Conservation (phyloP, 2,329 filamentous ascomycete genomes). For the Sporothrix variecibatus region DNA sequence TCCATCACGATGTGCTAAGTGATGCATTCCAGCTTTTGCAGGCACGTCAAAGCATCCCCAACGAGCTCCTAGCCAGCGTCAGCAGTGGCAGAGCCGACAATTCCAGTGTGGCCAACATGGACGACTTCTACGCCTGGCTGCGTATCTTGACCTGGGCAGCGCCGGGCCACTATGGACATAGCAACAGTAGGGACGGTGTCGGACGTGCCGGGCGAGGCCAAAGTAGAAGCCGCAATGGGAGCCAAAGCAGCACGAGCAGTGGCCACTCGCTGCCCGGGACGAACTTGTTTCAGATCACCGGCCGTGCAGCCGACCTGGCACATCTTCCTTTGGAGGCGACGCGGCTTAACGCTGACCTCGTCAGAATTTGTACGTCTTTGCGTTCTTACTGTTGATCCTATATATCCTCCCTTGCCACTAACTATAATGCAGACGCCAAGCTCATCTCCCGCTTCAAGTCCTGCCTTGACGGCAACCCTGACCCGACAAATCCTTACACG, state of each 20-base stretch:
- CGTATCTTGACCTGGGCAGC: conserved; percentile 31
- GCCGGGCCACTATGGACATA: conserved; percentile 5
- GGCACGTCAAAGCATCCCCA: conserved; percentile 31
- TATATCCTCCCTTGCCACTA: neutral
- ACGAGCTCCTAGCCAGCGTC: conserved; percentile 21
- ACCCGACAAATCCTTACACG: conserved; percentile 47
- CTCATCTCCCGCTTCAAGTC: conserved; percentile 54
- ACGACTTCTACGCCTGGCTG: conserved; percentile 28
- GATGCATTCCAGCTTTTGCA: conserved; percentile 37
- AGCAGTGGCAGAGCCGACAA: neutral
- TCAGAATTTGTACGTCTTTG: conserved; percentile 47
- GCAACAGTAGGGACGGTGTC: too few relatives aligned
- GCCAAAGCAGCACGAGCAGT: conserved; percentile 12
- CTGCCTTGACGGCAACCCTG: conserved; percentile 51
- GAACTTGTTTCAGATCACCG: conserved; percentile 31
- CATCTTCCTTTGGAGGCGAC: conserved; percentile 47
- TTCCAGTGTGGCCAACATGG: conserved; percentile 7
- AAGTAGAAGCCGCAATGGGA: neutral
- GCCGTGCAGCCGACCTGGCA: conserved; percentile 39
- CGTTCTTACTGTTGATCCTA: neutral
- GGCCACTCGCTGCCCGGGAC: neutral
- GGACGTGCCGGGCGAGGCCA: neutral
- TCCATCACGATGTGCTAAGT: conserved; percentile 36
- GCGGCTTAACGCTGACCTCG: conserved; percentile 50
- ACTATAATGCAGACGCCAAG: conserved; percentile 44